phyloP scores from a whole-genome alignment of 768 basidiomycete species.

The Ephemerocybe angulata region DNA sequence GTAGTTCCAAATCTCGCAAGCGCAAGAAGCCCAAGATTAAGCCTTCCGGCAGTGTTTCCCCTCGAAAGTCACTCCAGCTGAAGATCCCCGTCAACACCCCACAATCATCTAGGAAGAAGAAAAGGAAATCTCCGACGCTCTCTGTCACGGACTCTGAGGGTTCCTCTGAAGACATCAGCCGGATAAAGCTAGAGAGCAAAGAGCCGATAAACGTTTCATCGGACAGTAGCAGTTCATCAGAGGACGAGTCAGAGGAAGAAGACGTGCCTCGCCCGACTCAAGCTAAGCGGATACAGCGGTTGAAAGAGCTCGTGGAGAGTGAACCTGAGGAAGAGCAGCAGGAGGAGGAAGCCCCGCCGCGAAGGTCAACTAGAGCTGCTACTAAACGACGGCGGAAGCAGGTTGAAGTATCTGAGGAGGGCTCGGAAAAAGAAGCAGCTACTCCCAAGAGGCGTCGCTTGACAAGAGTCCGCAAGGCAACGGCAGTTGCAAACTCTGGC shows the following conservation, averaged over 20 bases:
- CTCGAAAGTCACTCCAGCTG: background rate
- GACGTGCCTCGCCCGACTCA: slow-evolving; percentile 6
- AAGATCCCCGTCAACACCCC: background rate
- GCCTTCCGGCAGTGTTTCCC: background rate
- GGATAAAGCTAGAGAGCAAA: slow-evolving; percentile 47
- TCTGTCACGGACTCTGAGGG: slow-evolving; percentile 16
- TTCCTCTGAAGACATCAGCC: slow-evolving; percentile 44
- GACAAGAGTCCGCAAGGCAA: background rate
- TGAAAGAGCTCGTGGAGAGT: background rate
- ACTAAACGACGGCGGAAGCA: background rate
- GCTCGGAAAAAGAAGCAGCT: slow-evolving; percentile 17
- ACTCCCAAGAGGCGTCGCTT: slow-evolving; percentile 2
- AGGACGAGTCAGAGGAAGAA: slow-evolving; percentile 8
- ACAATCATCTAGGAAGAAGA: slow-evolving; percentile 6
- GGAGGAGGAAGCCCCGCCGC: background rate
- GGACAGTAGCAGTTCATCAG: slow-evolving; percentile 9
- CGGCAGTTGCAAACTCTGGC: slow-evolving; percentile 42
- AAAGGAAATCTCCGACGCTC: slow-evolving; percentile 2
- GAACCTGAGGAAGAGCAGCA: slow-evolving; percentile 1
- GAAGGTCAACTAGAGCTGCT: background rate
- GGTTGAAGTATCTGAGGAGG: slow-evolving; percentile 3
- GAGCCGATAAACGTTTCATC: slow-evolving; percentile 3
- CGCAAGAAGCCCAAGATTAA: slow-evolving; percentile 1
- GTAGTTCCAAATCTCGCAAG: no score
- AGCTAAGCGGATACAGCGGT: slow-evolving; percentile 8